phyloP scores from a whole-genome alignment of 805 yeast species.

The Kazachstania africana region DNA sequence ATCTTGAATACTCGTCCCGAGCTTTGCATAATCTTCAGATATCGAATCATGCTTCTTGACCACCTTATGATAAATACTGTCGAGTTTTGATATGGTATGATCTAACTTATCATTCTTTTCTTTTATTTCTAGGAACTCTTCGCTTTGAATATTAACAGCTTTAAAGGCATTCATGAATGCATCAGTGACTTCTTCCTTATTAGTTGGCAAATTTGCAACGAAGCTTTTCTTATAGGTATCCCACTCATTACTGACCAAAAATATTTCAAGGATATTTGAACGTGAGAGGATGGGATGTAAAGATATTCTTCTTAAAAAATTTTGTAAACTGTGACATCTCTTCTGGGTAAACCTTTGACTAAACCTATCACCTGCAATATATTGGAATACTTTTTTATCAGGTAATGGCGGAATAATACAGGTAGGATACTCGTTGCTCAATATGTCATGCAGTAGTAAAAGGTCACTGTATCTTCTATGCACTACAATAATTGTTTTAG shows the following conservation, averaged over 20 bases:
- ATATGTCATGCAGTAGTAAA: conserved; percentile 60
- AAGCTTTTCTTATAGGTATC: conserved; percentile 22
- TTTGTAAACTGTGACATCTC: conserved; percentile 66
- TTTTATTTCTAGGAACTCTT: conserved; percentile 72
- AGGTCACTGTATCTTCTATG: conserved; percentile 78
- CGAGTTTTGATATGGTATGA: conserved; percentile 70
- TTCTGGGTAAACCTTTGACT: conserved; percentile 73
- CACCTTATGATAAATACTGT: conserved; percentile 62
- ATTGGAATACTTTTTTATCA: conserved; percentile 81
- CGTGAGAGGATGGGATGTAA: conserved; percentile 61
- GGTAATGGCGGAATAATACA: conserved; percentile 89
- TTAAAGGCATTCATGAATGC: conserved; percentile 90
- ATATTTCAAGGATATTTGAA: conserved; percentile 42
- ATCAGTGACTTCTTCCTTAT: conserved; percentile 70
- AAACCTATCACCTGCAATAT: conserved; percentile 88
- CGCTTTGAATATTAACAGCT: conserved; percentile 51
- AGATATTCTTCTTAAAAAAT: conserved; percentile 63
- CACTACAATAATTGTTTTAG: conserved; percentile 18
- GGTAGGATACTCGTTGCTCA: conserved; percentile 71
- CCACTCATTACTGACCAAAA: conserved; percentile 24
- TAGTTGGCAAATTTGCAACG: conserved; percentile 13
- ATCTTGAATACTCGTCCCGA: conserved; percentile 58
- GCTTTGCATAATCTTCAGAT: conserved; percentile 58
- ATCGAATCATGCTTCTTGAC: conserved; percentile 63
- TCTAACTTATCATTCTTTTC: conserved; percentile 76